Evolutionary conservation across 768 basidiomycete species (phyloP), one percentile per base, ranked within the genome.

Genomic region (Myochromella boudieri): DNA sequence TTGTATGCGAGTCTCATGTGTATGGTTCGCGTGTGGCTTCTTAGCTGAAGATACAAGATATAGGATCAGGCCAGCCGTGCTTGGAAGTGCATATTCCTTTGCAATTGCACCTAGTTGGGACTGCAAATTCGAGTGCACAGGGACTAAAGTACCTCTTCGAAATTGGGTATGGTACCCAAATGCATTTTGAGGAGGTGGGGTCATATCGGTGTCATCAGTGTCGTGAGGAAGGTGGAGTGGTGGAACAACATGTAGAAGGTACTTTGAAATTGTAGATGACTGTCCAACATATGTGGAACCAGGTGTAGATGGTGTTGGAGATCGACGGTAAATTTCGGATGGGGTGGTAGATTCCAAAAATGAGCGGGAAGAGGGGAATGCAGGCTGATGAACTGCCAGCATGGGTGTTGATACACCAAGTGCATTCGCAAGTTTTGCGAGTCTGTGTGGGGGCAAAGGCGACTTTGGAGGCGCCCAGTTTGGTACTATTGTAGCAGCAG

Each of bases 51-150:
- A 71, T 34, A 90, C 78, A 37, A 97, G 80, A 65, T 94, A 97
- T 1, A 97, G 74, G 33, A 90, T 72, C 37, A 97, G 68, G 4
- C 95, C 95, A 11, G 79, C 67, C 0, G 89, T 91, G 55, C 86
- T 91, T 1, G 95, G 95, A 14, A 98, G 72, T 2, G 90, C 89
- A 59, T 94, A 98, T 67, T 97, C 95, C 65, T 85, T 85, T 11
- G 95, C 93, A 42, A 98, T 97, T 6, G 91, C 88, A 17, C 75
- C 73, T 8, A 97, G 69, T 62, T 97, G 95, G 1, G 84, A 78
- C 32, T 91, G 85, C 1, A 98, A 69, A 0, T 86, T 91, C 4
- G 93, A 74, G 60, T 94, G 82, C 0, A 98, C 74, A 0, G 94
- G 87, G 3, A 97, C 80, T 10, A 98, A 75, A n/a, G 82, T 84